Evolutionary conservation across 805 yeast species (phyloP).

Genomic region (Starmerella ratchasimensis): DNA sequence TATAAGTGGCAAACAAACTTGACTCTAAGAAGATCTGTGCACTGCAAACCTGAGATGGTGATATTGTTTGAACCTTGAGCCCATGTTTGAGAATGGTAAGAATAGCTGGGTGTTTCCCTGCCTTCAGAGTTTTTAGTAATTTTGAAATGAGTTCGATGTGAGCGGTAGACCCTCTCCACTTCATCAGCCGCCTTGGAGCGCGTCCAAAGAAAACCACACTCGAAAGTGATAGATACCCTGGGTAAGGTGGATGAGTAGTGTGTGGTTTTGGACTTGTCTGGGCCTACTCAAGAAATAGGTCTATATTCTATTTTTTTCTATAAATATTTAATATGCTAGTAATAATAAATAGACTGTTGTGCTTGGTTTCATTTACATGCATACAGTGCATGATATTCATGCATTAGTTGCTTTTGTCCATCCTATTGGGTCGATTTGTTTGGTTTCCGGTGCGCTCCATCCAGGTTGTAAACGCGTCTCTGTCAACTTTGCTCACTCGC

Average conservation of each 20-base stretch:
- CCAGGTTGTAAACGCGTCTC: no score
- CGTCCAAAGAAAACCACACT: neutral
- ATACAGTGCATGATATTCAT: no score
- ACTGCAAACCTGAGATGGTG: conserved; percentile 12
- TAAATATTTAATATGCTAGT: no score
- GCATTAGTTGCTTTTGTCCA: no score
- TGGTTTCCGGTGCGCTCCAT: no score
- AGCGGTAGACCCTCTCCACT: conserved; percentile 16
- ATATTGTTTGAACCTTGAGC: conserved; percentile 7
- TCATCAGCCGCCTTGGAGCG: neutral
- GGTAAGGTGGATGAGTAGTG: no score
- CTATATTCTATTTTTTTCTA: neutral
- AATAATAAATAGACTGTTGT: no score
- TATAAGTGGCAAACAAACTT: conserved; percentile 16
- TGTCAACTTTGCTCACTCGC: no score
- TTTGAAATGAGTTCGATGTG: conserved; percentile 12
- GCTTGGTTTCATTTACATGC: no score
- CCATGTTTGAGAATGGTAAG: conserved; percentile 8
- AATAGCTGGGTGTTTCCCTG: conserved; percentile 5
- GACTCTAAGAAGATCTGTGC: conserved; percentile 15
- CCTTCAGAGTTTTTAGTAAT: conserved; percentile 12
- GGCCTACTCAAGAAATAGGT: no score
- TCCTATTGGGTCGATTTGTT: no score
- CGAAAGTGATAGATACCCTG: neutral
- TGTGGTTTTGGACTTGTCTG: no score